Conservation (phyloP, 495 filamentous ascomycete species). For the Staphylotrichum tortipilum region DNA sequence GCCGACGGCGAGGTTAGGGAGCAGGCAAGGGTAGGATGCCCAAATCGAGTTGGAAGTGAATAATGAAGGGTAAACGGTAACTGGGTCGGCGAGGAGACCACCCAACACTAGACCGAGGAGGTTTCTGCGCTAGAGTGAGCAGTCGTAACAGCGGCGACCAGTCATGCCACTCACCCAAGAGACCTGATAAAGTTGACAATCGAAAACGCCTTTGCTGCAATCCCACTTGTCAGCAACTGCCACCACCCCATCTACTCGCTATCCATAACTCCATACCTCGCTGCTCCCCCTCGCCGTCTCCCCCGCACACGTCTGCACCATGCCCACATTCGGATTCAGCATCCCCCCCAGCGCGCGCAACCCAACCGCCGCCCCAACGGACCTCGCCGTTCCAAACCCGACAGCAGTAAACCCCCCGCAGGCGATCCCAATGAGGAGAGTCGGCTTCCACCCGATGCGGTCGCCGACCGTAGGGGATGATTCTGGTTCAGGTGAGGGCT, state of each 20-base stretch:
- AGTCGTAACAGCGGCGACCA: neutral
- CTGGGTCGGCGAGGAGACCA: conserved; percentile 6
- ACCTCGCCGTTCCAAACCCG: conserved; percentile 1
- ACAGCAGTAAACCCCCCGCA: neutral
- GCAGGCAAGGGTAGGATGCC: neutral
- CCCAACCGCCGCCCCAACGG: conserved; percentile 1
- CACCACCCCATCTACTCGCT: neutral
- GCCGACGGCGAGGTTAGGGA: conserved; percentile 3
- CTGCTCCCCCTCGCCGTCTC: conserved; percentile 6
- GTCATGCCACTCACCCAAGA: conserved; percentile 3
- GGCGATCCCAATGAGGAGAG: neutral
- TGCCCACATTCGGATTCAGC: conserved; percentile 5
- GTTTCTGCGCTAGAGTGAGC: neutral
- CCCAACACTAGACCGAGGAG: conserved; percentile 8
- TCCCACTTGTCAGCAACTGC: neutral
- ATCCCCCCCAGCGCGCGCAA: conserved; percentile 4
- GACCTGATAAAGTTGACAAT: conserved; percentile 6
- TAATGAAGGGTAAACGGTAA: neutral
- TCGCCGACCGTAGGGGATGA: conserved; percentile 11
- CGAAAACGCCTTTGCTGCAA: conserved; percentile 8
- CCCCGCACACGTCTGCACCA: conserved; percentile 8
- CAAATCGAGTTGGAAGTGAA: conserved; percentile 3
- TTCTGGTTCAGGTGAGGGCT: conserved; percentile 7
- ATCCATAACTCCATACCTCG: neutral
- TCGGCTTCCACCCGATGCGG: conserved; percentile 8